Evolutionary conservation across 179 eudicot genomes (phyloP), one percentile per base, ranked within the genome.

Genomic region (Patellifolia procumbens): DNA sequence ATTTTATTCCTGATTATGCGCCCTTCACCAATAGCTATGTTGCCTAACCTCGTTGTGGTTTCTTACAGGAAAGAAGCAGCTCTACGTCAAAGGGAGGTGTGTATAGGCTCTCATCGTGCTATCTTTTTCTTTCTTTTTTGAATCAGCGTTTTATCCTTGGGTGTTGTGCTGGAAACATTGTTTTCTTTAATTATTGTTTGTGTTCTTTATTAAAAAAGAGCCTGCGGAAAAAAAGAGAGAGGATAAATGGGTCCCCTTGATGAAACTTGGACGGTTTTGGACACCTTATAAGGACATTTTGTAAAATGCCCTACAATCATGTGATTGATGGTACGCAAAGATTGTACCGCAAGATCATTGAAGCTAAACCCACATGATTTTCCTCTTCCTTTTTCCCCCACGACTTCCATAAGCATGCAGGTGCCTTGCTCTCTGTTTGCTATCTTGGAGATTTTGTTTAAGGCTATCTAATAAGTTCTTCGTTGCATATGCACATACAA

Each of bases 11-110:
- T 70, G 26, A 45, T 61, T 31, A 37, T 61, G 32, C 37, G 10
- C 48, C 45, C 37, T 76, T 39, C 45, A 39, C 45, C 64, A 34
- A 46, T 79, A 48, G 46, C n/a, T n/a, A 9, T 43, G 45, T 28
- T 72, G 76, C 72, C 49, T 39, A 59, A 78, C 73, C 58, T 72
- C 68, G 68, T 67, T 85, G 43, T 75, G 56, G 78, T 73, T 74
- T 34, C 68, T 63, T 85, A 65, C 93, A 93, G 99, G 89, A 96
- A 93, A 87, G 98, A 96, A 86, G 97, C 93, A 73, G 97, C 93
- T 73, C 72, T 96, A 77, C 93, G 96, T 39, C 91, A 91, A 88
- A 87, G 98, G 85, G 99, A 96, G 97, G 99, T 96, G 80, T 79
- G 85, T 81, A 48, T 80, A 70, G 68, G 51, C 46, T 43, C 29